Evolutionary conservation across 177 flowering plant species (phyloP), one percentile per base, ranked within the genome.

Genomic region (Vitis hybrid): DNA sequence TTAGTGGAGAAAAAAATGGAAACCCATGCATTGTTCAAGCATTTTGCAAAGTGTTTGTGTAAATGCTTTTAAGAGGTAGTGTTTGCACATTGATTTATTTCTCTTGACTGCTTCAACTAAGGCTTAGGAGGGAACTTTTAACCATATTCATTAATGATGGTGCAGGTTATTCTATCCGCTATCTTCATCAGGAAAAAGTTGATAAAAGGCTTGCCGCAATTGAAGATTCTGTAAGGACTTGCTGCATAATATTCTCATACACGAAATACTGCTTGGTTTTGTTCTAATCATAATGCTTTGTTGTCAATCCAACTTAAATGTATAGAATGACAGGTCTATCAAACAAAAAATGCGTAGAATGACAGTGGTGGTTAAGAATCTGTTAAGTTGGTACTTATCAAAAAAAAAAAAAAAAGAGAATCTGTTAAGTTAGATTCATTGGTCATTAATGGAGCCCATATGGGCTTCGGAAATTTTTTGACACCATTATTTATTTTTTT

Each of bases 131-230:
- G 13, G 67, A 62, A 14, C 13, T 8, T 30, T 48, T 62, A 51
- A 56, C 32, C 0, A 64, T 56, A 30, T 12, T 40, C 14, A 35
- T 12, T 49, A 18, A 55, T 72, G 50, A 21, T 75, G 61, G 14
- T 80, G 79, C 86, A 93, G 97, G 99, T 59, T 95, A 95, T 81
- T 75, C 93, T 30, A 48, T 93, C 60, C 87, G 97, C n/a, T 85
- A 85, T 68, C 65, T 72, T 60, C 97, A 91, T 83, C 83, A 95
- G 54, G 54, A 86, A 49, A 89, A 76, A 77, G 92, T 95, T 58
- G 94, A 89, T 62, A 74, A 78, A 65, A 85, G 86, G 83, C 98
- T 95, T 63, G 90, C 89, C 62, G 81, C 94, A 27, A 95, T 95
- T 76, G 99, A 93, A 71, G 75, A 82, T 62, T 88, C 92, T 72